phyloP scores from a whole-genome alignment of 805 yeast genomes.

The Candida silvicultrix region DNA sequence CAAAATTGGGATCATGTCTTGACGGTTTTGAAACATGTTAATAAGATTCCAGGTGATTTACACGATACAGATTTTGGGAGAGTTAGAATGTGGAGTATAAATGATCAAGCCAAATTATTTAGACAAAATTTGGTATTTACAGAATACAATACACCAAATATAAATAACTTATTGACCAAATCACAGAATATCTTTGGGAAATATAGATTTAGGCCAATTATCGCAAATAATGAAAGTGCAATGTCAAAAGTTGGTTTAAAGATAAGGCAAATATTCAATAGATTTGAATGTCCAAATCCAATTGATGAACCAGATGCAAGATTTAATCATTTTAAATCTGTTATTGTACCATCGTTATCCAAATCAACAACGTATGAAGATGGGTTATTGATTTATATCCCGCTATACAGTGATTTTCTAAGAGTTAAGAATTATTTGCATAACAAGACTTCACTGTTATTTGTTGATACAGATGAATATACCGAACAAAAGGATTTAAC shows the following conservation, averaged over 20 bases:
- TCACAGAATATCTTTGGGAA: slow-evolving; percentile 56
- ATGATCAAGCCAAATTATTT: slow-evolving; percentile 65
- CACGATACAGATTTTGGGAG: slow-evolving; percentile 87
- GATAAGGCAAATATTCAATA: slow-evolving; percentile 62
- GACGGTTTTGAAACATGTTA: slow-evolving; percentile 61
- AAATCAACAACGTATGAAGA: slow-evolving; percentile 54
- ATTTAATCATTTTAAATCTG: slow-evolving; percentile 72
- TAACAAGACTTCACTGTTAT: slow-evolving; percentile 53
- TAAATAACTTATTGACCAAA: slow-evolving; percentile 53
- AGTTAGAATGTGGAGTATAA: slow-evolving; percentile 87
- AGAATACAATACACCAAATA: slow-evolving; percentile 75
- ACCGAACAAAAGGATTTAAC: slow-evolving; percentile 65
- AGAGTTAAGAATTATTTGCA: slow-evolving; percentile 61
- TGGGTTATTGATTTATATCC: slow-evolving; percentile 77
- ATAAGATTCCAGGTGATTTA: slow-evolving; percentile 70
- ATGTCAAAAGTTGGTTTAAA: slow-evolving; percentile 61
- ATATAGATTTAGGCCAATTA: slow-evolving; percentile 44
- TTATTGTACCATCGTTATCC: slow-evolving; percentile 63
- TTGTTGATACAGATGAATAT: slow-evolving; percentile 80
- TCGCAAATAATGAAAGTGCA: slow-evolving; percentile 41
- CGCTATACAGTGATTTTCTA: slow-evolving; percentile 81
- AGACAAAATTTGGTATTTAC: slow-evolving; percentile 77
- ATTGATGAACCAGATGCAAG: slow-evolving; percentile 74
- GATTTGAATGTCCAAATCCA: slow-evolving; percentile 56
- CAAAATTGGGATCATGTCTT: slow-evolving; percentile 88